A percentile compares a stretch with the other conserved stretches of the same genome.
Conservation (phyloP, 805 yeast species). For the Candida vaughaniae region DNA sequence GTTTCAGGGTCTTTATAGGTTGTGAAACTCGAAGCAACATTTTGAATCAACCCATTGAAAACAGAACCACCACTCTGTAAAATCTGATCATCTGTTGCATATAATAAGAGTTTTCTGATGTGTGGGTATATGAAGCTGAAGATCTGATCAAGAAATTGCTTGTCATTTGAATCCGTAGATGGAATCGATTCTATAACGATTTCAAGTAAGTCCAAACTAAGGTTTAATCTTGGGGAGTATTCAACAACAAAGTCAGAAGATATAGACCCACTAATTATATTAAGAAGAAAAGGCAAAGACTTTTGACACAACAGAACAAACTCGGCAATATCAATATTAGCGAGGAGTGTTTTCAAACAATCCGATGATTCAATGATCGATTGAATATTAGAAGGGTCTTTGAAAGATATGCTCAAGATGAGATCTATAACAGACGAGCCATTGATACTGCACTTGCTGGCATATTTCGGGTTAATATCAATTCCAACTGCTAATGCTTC, state of each 20-base stretch:
- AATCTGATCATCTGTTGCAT: constrained; percentile 70
- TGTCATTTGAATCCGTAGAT: neutral
- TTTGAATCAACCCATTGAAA: constrained; percentile 56
- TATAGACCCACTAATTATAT: constrained; percentile 30
- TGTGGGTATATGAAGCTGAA: constrained; percentile 45
- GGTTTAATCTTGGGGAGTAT: constrained; percentile 59
- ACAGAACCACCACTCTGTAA: constrained; percentile 77
- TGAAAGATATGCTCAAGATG: constrained; percentile 62
- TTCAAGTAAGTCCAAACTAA: constrained; percentile 57
- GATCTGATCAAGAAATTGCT: constrained; percentile 36
- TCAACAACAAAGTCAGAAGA: constrained; percentile 28
- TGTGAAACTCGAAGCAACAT: constrained; percentile 33
- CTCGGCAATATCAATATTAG: constrained; percentile 40
- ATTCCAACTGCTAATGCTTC: constrained; percentile 67
- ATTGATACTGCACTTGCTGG: constrained; percentile 19
- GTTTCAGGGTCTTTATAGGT: constrained; percentile 31
- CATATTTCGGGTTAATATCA: constrained; percentile 28
- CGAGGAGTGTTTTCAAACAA: constrained; percentile 61
- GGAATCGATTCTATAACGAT: constrained; percentile 50
- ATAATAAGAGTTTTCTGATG: constrained; percentile 38
- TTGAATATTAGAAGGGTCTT: constrained; percentile 74
- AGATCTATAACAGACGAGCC: constrained; percentile 47
- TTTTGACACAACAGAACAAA: constrained; percentile 49
- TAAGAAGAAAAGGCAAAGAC: constrained; percentile 51
- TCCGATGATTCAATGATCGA: constrained; percentile 66